phyloP scores from a whole-genome alignment of 2,329 filamentous ascomycete species.

The Cytospora piceae region DNA sequence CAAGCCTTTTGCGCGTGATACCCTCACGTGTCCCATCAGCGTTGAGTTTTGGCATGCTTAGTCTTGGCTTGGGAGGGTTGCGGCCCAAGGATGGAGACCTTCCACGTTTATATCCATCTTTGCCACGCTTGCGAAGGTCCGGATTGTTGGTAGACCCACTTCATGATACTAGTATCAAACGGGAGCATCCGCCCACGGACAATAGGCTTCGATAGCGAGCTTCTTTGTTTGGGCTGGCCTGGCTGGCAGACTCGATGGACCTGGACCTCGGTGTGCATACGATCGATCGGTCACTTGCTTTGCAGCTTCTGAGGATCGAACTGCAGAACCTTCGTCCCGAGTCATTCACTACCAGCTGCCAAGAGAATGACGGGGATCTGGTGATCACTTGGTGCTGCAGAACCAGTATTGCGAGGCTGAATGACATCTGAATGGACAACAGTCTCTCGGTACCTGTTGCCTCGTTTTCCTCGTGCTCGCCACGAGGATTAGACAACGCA shows the following conservation, averaged over 20 bases:
- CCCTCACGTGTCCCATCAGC: neutral
- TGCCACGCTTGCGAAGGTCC: neutral
- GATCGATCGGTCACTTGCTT: neutral
- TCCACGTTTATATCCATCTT: neutral
- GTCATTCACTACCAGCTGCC: no score
- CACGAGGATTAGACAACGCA: neutral
- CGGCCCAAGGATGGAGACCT: neutral
- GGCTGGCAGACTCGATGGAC: neutral
- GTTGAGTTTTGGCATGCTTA: neutral
- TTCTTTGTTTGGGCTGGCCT: constrained; percentile 5
- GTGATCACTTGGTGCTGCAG: neutral
- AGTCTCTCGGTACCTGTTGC: no score
- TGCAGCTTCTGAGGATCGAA: neutral
- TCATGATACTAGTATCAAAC: neutral
- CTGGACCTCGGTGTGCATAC: neutral
- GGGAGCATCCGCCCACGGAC: neutral
- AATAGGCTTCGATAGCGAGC: neutral
- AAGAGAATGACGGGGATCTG: neutral
- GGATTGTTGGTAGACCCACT: neutral
- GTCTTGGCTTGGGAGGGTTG: neutral
- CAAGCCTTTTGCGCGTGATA: neutral
- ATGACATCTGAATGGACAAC: no score
- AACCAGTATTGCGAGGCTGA: no score
- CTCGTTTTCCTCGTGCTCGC: neutral
- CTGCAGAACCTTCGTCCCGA: no score